A percentile compares a stretch with the other conserved stretches of the same genome.
These are phyloP conservation scores for Komagataella mondaviorum DNA, from an alignment of 805 yeast species.

Conservation along the genomic window DNA sequence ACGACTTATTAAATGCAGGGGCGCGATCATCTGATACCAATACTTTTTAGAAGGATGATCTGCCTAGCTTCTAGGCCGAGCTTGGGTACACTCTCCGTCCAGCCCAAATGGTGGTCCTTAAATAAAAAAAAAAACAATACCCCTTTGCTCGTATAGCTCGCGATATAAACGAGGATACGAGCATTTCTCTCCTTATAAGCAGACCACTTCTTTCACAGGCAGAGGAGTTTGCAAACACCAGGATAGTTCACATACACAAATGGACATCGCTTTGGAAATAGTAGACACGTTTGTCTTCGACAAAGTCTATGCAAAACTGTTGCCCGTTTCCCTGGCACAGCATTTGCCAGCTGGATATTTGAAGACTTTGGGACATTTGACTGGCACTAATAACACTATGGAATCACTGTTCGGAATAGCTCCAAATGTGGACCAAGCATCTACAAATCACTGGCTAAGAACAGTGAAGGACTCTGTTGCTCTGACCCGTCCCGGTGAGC, in stretches of 20 bases:
- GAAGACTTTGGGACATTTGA: not conserved
- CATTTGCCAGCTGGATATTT: conserved; percentile 11
- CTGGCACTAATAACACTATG: not conserved
- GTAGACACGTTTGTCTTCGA: conserved; percentile 67
- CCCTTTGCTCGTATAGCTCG: not conserved
- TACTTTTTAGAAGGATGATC: not conserved
- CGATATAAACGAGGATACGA: not conserved
- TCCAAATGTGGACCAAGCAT: conserved; percentile 11
- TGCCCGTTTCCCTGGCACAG: conserved; percentile 42
- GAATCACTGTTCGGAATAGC: not conserved
- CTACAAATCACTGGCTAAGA: conserved; percentile 13
- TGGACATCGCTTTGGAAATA: conserved; percentile 88
- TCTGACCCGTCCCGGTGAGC: conserved; percentile 6
- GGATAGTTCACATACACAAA: conserved; percentile 12
- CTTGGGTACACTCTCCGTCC: not conserved
- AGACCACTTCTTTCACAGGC: not conserved
- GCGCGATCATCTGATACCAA: not conserved
- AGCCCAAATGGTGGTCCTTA: not conserved
- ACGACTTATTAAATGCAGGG: not conserved
- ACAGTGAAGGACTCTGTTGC: conserved; percentile 9
- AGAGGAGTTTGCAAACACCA: not conserved
- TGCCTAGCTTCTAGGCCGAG: not conserved
- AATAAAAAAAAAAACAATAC: not conserved
- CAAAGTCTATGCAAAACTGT: conserved; percentile 49
- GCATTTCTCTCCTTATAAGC: not conserved